Base-by-base conservation (phyloP, 2,329 filamentous ascomycete species). In the Claviceps lovelessii region DNA sequence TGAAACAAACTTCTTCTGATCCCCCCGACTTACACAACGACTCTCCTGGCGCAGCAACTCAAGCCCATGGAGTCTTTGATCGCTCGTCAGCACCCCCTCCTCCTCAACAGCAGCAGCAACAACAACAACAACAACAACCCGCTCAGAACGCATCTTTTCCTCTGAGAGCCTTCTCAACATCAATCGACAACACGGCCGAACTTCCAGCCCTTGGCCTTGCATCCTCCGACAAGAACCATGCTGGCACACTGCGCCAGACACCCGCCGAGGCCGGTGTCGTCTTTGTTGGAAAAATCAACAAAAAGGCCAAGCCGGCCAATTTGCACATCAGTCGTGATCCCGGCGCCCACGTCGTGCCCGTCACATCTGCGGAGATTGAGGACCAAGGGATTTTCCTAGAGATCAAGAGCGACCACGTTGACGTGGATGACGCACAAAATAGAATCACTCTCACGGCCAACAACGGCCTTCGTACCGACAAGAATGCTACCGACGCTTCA, bases 1-100 rank as follows among this genome's bases (percentile, higher is more conserved):
- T 83, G 79, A 82, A 79, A 77, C 71, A 80, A 76, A 70, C 71
- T 71, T 78, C 72, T 61, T 68, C 76, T 70, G 72, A 76, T 60
- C 68, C 72, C 65, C 72, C 75, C 68, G 72, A 73, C 68, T 73
- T 72, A 79, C 73, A 78, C 75, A 73, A 72, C 73, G 73, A 74
- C 72, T 73, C 73, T 73, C 77, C 76, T 70, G 75, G 73, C 77
- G 72, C 74, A 71, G 67, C 67, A 68, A 69, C 73, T 69, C 71
- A 73, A 71, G 72, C 77, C 73, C 71, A 80, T 79, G 77, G 76
- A 75, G 70, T 67, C 70, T 64, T 60, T 57, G 61, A 61, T 61
- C 62, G 61, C 59, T 60, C 67, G 61, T 62, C 70, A 19, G 6
- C n/a, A n/a, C 41, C 17, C 17, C 23, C 23, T 23, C 23, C 23